These are phyloP conservation scores for Fusarium tupiense DNA, from an alignment of 2,329 filamentous ascomycete species.

Conservation along the genomic window DNA sequence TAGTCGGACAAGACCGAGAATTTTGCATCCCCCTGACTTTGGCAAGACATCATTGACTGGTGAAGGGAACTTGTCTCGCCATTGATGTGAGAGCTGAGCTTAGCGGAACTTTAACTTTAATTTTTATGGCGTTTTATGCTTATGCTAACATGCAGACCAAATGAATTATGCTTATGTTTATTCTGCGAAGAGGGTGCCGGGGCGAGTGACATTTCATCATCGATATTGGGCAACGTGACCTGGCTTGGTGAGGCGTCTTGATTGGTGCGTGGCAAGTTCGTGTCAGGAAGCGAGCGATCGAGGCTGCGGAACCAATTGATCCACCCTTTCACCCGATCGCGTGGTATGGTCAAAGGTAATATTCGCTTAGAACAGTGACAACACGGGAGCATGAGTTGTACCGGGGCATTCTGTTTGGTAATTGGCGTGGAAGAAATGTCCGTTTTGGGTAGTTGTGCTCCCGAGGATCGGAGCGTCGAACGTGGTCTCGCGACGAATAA, in stretches of 20 bases:
- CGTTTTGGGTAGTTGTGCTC: background rate
- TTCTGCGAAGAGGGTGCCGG: background rate
- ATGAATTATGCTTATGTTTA: background rate
- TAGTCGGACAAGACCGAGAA: background rate
- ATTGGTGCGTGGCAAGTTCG: background rate
- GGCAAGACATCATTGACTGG: background rate
- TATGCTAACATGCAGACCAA: background rate
- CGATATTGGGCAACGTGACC: background rate
- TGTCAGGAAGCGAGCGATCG: background rate
- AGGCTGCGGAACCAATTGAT: background rate
- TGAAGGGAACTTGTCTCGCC: background rate
- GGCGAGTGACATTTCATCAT: background rate
- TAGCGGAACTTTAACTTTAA: background rate
- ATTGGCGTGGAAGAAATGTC: background rate
- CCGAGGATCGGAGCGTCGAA: background rate
- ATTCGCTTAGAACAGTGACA: background rate
- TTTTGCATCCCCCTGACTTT: background rate
- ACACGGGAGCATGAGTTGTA: background rate
- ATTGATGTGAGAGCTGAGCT: background rate
- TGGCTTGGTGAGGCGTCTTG: background rate
- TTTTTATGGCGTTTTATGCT: background rate
- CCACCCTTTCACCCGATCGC: background rate
- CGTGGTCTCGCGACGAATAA: rapidly evolving
- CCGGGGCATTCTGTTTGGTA: background rate
- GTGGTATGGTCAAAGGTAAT: background rate